Percentiles rank a stretch among this genome's conserved stretches.
Evolutionary conservation across 441 rosid genomes (phyloP).

Genomic region (Erodium moschatum): DNA sequence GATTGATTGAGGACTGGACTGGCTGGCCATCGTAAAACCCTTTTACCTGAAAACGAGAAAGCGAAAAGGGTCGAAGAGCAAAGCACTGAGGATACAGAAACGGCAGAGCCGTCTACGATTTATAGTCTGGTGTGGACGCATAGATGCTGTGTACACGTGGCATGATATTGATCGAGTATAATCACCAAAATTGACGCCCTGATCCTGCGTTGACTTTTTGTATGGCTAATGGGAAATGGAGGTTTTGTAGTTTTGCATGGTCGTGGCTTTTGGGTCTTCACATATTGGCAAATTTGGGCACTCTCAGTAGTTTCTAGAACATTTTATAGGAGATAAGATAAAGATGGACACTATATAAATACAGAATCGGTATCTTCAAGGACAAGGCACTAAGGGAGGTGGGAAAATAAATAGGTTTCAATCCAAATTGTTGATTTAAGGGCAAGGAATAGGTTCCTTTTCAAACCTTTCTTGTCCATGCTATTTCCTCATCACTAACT

Average conservation of each 20-base stretch:
- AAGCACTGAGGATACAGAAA: constrained; percentile 23
- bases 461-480: no score
- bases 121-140: constrained; percentile 7
- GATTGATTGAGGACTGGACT: constrained; percentile 43
- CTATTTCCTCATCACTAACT: no score
- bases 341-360: neutral
- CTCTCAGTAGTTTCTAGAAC: neutral
- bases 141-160: neutral
- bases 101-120: neutral
- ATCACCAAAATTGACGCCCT: neutral
- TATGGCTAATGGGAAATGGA: neutral
- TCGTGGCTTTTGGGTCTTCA: neutral
- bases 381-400: neutral
- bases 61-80: constrained; percentile 26
- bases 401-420: neutral
- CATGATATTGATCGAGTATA: neutral
- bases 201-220: neutral
- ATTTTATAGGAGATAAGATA: neutral
- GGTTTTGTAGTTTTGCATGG: neutral
- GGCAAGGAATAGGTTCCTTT: no score
- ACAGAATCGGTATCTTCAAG: neutral
- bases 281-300: neutral
- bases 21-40: constrained; percentile 44
- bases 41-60: constrained; percentile 23
- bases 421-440: no score